Evolutionary conservation across 805 yeast genomes (phyloP).

Genomic region (Candida alai): DNA sequence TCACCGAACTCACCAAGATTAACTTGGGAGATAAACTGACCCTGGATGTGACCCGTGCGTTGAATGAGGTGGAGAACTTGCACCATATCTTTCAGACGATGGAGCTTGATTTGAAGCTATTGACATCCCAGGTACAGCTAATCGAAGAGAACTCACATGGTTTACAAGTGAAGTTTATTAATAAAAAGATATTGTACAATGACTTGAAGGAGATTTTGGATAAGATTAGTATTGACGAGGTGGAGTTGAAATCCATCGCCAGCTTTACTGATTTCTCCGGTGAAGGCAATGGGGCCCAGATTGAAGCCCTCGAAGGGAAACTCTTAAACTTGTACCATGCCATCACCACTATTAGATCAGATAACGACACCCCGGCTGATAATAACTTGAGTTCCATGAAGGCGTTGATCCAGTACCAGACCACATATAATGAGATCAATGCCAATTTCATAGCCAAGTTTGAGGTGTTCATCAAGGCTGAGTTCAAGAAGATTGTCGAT

Average conservation of each 20-base stretch:
- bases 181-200: conserved; percentile 69
- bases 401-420: conserved; percentile 65
- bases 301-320: conserved; percentile 49
- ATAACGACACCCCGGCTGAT: conserved; percentile 30
- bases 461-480: conserved; percentile 28
- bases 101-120: conserved; percentile 35
- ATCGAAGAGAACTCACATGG: conserved; percentile 79
- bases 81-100: conserved; percentile 34
- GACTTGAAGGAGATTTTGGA: conserved; percentile 66
- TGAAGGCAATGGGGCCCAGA: conserved; percentile 40
- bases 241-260: conserved; percentile 46
- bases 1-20: conserved; percentile 40
- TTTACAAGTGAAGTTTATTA: conserved; percentile 76
- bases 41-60: conserved; percentile 30
- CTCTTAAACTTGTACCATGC: conserved; percentile 60
- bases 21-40: conserved; percentile 34
- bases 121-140: conserved; percentile 63
- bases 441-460: conserved; percentile 47
- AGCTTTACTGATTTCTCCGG: conserved; percentile 47
- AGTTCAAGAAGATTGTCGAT: conserved; percentile 32
- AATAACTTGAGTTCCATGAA: conserved; percentile 59
- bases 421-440: conserved; percentile 55
- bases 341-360: conserved; percentile 53
- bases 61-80: conserved; percentile 35
- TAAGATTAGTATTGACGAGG: conserved; percentile 64